Base-by-base conservation (phyloP, 306 rosid species). In the Glycyrrhiza uralensis region DNA sequence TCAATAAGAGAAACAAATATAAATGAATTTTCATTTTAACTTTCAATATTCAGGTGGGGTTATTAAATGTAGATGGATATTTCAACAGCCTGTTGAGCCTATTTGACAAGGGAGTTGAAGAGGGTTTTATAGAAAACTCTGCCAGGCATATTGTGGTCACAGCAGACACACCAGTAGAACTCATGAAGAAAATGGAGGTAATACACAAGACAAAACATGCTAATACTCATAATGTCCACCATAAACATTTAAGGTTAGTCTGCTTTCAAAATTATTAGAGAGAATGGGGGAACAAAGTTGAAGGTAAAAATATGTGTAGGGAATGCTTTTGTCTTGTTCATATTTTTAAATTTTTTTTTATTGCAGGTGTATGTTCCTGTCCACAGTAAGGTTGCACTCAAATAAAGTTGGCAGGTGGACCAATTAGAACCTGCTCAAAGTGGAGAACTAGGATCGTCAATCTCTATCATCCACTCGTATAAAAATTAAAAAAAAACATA, bases 51-150 rank as follows among this genome's bases (percentile, higher is more conserved):
- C 80, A 88, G 93, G 90, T 88, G 71, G 93, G 93, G 18, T 75
- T 88, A 80, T 73, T 88, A 71, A 88, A 88, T 57, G 88, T 88
- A 45, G 85, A 88, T 13, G 93, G 93, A 24, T 88, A 88, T 76
- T 88, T 81, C 76, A 78, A 85, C 79, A 73, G 81, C 78, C 71
- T 88, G 77, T 72, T 88, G 56, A 80, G 73, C 74, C 82, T 88
- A 51, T 85, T 88, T 73, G 90, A 88, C 57, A 84, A 84, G 80
- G 93, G 90, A 75, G 93, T 86, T 33, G 87, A 84, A 78, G 93
- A 88, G 71, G 90, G 93, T 56, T 88, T 88, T 41, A 86, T 88
- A 79, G 76, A 82, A 61, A 69, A 61, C 35, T 79, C 90, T 19
- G 89, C 90, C 19, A 84, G 93, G 73, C 76, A 80, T 47, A 84